phyloP scores from a whole-genome alignment of 257 asterid genomes.

The Solanum medicagineum region DNA sequence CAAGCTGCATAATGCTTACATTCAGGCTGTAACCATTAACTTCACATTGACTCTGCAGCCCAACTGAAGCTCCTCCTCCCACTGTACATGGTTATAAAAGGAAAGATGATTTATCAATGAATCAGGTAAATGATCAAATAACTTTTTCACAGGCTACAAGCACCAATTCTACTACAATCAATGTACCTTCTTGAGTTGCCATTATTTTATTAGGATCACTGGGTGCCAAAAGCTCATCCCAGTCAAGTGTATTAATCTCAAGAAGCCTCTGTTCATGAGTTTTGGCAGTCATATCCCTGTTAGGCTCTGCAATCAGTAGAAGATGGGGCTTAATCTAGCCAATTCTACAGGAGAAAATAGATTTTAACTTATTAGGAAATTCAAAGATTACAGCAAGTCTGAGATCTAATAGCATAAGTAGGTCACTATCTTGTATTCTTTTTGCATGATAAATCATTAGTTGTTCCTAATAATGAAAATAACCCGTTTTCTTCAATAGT shows the following conservation, averaged over 20 bases:
- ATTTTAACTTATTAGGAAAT: not conserved
- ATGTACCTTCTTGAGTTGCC: slow-evolving; percentile 50
- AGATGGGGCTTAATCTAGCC: slow-evolving; percentile 3
- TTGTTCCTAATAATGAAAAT: not conserved
- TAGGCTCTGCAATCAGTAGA: slow-evolving; percentile 37
- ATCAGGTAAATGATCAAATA: not conserved
- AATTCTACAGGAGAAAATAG: not conserved
- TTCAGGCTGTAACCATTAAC: slow-evolving; percentile 16
- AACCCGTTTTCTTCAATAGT: not conserved
- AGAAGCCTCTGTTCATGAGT: slow-evolving; percentile 65
- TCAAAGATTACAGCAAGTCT: not conserved
- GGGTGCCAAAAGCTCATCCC: slow-evolving; percentile 89
- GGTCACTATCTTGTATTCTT: not conserved
- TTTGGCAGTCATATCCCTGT: slow-evolving; percentile 26
- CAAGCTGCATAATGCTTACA: slow-evolving; percentile 31
- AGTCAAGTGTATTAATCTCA: slow-evolving; percentile 89
- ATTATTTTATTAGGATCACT: slow-evolving; percentile 41
- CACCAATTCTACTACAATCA: not conserved
- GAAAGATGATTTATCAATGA: not conserved
- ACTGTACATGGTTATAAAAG: not conserved
- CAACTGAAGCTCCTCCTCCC: slow-evolving; percentile 42
- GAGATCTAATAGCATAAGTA: not conserved
- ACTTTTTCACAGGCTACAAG: not conserved
- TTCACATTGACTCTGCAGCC: slow-evolving; percentile 32
- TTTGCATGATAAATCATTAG: not conserved